Evolutionary conservation across 768 basidiomycete species (phyloP), one percentile per base, ranked within the genome.

Genomic region (Solioccasus polychromus): DNA sequence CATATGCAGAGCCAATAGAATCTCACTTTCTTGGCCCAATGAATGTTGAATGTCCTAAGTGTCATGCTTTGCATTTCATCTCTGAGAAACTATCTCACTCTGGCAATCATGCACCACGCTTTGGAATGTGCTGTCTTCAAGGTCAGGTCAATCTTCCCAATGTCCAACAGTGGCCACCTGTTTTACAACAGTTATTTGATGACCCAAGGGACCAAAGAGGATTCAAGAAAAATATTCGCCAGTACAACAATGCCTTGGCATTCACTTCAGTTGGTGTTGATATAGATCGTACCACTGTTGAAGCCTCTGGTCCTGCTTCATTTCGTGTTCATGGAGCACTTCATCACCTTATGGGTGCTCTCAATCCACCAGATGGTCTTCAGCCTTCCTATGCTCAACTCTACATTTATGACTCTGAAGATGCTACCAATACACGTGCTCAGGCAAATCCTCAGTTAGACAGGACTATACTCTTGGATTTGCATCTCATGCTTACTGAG

Each of bases 331-430:
- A 55, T 53, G 70, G 68, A 0, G 54, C 67, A 31, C 68, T 76
- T 0, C 57, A 54, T 37, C 72, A 78, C 52, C 40, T 40, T 0
- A 58, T 66, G 9, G 73, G 71, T 0, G 41, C 64, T 5, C 55
- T 77, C 0, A 47, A 3, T 0, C 64, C 72, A 20, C 8, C 42
- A 0, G 35, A 39, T 15, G 60, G 50, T 2, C 12, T 32, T 2
- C 26, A 25, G 0, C 66, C 72, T 0, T 25, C 42, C 0, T 76
- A 68, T 60, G 64, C 70, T 1, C 73, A 77, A 42, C 60, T 76
- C 0, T 74, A 73, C 38, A 59, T 75, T 2, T 63, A 70, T 57
- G 72, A 77, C 45, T 63, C 71, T 5, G 28, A 45, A 2, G 60
- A 53, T 1, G 73, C 73, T 0, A 61, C 69, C 1, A 20, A 69